Conservation (phyloP, 1,284 basidiomycete species). For the Apiotrichum domesticum region DNA sequence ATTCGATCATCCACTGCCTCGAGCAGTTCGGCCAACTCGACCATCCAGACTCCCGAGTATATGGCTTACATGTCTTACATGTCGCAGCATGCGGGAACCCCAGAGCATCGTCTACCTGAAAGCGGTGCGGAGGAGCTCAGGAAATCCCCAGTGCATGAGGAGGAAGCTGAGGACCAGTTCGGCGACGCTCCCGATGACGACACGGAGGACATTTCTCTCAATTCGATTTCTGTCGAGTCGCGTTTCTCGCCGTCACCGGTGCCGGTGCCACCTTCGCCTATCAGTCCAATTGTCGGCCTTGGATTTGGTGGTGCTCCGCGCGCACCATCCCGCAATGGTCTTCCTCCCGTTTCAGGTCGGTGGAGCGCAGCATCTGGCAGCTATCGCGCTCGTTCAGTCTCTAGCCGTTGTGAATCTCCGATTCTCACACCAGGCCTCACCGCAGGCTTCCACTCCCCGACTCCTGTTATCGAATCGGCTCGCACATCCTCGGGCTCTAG, state of each 20-base stretch:
- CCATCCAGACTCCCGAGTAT: conserved; percentile 32
- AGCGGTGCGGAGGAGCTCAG: conserved; percentile 19
- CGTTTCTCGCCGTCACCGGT: conserved; percentile 12
- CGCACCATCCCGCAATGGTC: conserved; percentile 11
- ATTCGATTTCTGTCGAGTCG: conserved; percentile 29
- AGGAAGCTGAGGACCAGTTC: conserved; percentile 45
- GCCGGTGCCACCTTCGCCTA: conserved; percentile 4
- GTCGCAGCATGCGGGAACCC: conserved; percentile 13
- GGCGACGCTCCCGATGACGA: conserved; percentile 55
- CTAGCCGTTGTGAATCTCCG: conserved; percentile 17
- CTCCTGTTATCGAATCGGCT: background rate
- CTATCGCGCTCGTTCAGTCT: conserved; percentile 13
- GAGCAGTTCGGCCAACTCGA: conserved; percentile 42
- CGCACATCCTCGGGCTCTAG: background rate
- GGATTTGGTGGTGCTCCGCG: conserved; percentile 10
- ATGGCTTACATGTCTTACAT: conserved; percentile 38
- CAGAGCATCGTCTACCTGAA: conserved; percentile 1
- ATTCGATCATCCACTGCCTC: conserved; percentile 47
- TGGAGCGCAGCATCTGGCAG: conserved; percentile 15
- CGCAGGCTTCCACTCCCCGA: conserved; percentile 12
- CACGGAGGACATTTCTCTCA: conserved; percentile 34
- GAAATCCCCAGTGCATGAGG: background rate
- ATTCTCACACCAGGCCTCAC: conserved; percentile 23
- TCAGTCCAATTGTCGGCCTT: conserved; percentile 17
- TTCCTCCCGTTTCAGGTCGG: conserved; percentile 18